A percentile compares a stretch with the other conserved stretches of the same genome.
These are phyloP conservation scores for Ustilago curta DNA, from an alignment of 1,284 basidiomycete genomes.

Conservation along the genomic window DNA sequence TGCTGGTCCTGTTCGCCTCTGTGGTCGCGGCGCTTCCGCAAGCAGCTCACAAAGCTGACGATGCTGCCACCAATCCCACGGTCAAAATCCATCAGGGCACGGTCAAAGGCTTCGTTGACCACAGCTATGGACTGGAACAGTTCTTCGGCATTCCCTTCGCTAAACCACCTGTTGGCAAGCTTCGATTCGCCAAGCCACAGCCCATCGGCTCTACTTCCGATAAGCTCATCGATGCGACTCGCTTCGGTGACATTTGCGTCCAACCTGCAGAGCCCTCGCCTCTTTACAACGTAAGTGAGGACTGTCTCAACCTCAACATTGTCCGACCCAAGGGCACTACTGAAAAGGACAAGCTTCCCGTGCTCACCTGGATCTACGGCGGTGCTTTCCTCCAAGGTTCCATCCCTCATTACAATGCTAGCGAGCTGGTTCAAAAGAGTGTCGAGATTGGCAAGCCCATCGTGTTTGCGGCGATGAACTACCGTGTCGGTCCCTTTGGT, in stretches of 20 bases:
- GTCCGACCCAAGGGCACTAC: slow-evolving; percentile 34
- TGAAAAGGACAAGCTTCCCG: slow-evolving; percentile 34
- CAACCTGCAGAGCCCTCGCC: slow-evolving; percentile 11
- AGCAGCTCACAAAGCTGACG: neutral
- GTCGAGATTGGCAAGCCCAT: slow-evolving; percentile 48
- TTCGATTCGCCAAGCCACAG: slow-evolving; percentile 44
- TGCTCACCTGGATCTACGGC: slow-evolving; percentile 49
- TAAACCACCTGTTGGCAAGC: slow-evolving; percentile 34
- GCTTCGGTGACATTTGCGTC: slow-evolving; percentile 39
- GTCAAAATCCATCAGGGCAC: slow-evolving; percentile 34
- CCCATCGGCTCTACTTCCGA: slow-evolving; percentile 17
- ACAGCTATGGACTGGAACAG: slow-evolving; percentile 26
- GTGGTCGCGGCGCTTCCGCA: slow-evolving; percentile 21
- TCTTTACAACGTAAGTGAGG: slow-evolving; percentile 40
- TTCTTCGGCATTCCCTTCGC: slow-evolving; percentile 56
- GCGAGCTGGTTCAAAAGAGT: slow-evolving; percentile 41
- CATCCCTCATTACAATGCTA: slow-evolving; percentile 36
- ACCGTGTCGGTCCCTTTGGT: slow-evolving; percentile 51
- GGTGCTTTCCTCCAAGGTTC: slow-evolving; percentile 38
- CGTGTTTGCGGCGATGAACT: slow-evolving; percentile 51
- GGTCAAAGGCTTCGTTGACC: slow-evolving; percentile 24
- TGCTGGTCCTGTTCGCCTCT: slow-evolving; percentile 3
- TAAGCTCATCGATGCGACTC: slow-evolving; percentile 38
- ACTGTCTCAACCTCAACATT: slow-evolving; percentile 55
- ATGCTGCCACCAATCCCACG: slow-evolving; percentile 6